phyloP scores from a whole-genome alignment of 805 yeast species.

The Monosporozyma servazzii region DNA sequence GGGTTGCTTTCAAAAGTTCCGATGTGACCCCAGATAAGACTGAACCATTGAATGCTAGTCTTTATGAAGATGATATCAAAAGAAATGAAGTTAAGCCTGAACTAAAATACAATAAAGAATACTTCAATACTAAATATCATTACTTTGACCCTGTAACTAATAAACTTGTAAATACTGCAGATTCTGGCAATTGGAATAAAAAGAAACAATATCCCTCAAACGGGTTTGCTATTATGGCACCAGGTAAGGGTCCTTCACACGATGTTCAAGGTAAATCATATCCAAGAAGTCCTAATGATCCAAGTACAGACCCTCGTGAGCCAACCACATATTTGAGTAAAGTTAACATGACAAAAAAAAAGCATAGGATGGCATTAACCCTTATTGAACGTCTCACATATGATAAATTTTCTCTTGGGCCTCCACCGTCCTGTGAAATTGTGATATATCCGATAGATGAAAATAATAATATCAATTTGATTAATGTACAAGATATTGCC shows the following conservation, averaged over 20 bases:
- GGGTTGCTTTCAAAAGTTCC: background rate
- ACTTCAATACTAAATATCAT: constrained; percentile 21
- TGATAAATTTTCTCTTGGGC: constrained; percentile 68
- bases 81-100: constrained; percentile 5
- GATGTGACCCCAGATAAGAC: background rate
- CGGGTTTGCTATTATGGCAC: constrained; percentile 15
- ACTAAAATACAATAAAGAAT: constrained; percentile 16
- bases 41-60: background rate
- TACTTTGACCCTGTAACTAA: constrained; percentile 23
- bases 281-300: constrained; percentile 13
- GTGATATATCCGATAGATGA: constrained; percentile 47
- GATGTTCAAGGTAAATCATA: constrained; percentile 6
- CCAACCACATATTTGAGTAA: background rate
- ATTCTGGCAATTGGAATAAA: constrained; percentile 20
- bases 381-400: constrained; percentile 33
- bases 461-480: constrained; percentile 5
- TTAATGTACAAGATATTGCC: constrained; percentile 14
- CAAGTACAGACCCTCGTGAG: constrained; percentile 22
- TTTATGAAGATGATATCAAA: background rate
- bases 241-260: background rate
- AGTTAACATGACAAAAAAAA: constrained; percentile 8
- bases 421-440: constrained; percentile 61
- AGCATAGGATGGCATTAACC: constrained; percentile 11
- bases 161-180: constrained; percentile 14
- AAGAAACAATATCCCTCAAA: constrained; percentile 13